Percentiles rank a stretch among this genome's conserved stretches.
phyloP scores from a whole-genome alignment of 1,139 yeast species.

The Meyerozyma athensensis region DNA sequence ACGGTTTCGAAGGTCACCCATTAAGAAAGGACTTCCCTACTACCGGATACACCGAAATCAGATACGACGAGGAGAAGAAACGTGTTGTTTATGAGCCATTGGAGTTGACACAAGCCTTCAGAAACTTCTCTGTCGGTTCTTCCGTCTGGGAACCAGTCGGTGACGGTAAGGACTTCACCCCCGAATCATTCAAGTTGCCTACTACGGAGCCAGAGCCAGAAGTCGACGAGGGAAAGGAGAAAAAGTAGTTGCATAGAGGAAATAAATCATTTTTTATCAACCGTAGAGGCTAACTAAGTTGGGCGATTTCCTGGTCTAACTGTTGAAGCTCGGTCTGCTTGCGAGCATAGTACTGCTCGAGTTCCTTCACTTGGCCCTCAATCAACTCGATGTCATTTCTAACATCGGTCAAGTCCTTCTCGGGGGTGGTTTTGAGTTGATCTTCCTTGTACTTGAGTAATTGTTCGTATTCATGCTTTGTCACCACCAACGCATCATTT shows the following conservation, averaged over 20 bases:
- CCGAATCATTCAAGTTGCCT: conserved; percentile 77
- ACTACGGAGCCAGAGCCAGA: conserved; percentile 75
- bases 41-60: conserved; percentile 84
- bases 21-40: conserved; percentile 91
- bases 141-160: conserved; percentile 93
- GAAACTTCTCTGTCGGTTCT: conserved; percentile 84
- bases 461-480: conserved; percentile 76
- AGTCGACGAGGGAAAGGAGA: conserved; percentile 34
- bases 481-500: conserved; percentile 23
- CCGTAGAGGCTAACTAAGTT: background rate
- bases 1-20: conserved; percentile 92
- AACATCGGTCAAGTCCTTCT: conserved; percentile 36
- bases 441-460: conserved; percentile 69
- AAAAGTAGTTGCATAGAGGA: conserved; percentile 9
- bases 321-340: conserved; percentile 48
- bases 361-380: conserved; percentile 57
- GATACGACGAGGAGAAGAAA: conserved; percentile 88
- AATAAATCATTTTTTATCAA: background rate
- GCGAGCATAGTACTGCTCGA: conserved; percentile 50
- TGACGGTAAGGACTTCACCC: conserved; percentile 77
- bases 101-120: conserved; percentile 87
- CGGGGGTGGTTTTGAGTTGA: conserved; percentile 5
- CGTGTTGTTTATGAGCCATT: conserved; percentile 86
- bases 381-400: conserved; percentile 59
- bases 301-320: conserved; percentile 40